These are phyloP conservation scores for Micromonas pusilla DNA, from an alignment of 139 green algal genomes.

Conservation along the genomic window DNA sequence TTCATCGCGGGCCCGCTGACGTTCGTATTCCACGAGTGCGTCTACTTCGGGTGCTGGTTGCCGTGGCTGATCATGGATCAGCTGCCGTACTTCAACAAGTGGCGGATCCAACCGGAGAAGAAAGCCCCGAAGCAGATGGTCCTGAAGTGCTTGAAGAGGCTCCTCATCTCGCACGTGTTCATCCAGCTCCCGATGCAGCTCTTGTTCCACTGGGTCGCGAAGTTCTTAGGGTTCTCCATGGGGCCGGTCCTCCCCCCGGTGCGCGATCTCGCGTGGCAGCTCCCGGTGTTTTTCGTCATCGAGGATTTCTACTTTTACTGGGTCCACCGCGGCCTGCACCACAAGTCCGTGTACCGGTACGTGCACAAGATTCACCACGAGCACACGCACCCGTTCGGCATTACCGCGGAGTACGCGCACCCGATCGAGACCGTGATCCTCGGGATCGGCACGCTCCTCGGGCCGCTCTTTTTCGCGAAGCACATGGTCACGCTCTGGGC, in stretches of 20 bases:
- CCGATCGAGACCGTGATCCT: constrained; percentile 41
- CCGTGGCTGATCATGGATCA: constrained; percentile 27
- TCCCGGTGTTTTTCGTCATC: constrained; percentile 41
- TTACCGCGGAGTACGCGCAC: constrained; percentile 38
- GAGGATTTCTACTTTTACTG: constrained; percentile 51
- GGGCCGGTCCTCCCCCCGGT: constrained; percentile 30
- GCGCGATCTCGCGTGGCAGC: constrained; percentile 31
- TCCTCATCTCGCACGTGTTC: constrained; percentile 23
- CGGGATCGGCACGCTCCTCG: constrained; percentile 37
- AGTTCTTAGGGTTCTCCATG: constrained; percentile 36
- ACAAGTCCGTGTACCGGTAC: constrained; percentile 29
- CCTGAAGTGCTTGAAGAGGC: constrained; percentile 17
- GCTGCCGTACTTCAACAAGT: constrained; percentile 15
- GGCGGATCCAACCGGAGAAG: constrained; percentile 16
- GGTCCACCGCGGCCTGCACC: constrained; percentile 43
- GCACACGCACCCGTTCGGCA: constrained; percentile 35
- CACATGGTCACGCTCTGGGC: constrained; percentile 45
- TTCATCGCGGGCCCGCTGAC: constrained; percentile 15
- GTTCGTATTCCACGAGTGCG: constrained; percentile 27
- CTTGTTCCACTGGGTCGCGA: constrained; percentile 25
- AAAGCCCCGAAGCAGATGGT: not conserved
- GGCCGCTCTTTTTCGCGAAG: constrained; percentile 37
- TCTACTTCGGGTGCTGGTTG: constrained; percentile 26
- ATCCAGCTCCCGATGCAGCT: constrained; percentile 31
- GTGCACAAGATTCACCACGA: constrained; percentile 49